Base-by-base conservation (phyloP, 2,329 filamentous ascomycete genomes). In the Boeremia lycopersici region DNA sequence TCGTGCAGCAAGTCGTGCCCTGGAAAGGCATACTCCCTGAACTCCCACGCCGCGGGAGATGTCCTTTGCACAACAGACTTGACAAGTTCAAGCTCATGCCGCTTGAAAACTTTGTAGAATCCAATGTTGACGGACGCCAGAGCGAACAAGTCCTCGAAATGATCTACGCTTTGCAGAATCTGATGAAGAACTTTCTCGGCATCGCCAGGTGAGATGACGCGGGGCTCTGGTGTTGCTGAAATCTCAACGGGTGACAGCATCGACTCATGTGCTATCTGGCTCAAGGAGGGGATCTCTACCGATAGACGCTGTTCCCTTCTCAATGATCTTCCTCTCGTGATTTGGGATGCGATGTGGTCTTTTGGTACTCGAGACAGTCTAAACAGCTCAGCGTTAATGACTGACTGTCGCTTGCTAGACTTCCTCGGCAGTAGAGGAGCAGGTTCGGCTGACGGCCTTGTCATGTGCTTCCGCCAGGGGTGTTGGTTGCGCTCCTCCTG, bases 41-140 rank as follows among this genome's bases (percentile, higher is more conserved):
- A 74, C 61, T 87, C 85, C 82, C 82, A 86, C 0, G 83, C 84
- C 1, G 85, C 77, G 6, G 83, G 78, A 2, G 83, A 86, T 74
- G 81, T 79, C 41, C 79, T 81, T 46, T 75, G 78, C 3, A 84
- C 66, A 0, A 82, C 77, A 6, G 71, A 73, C 44, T 81, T 82
- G 50, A 86, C 79, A 2, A 86, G 73, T 0, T 75, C 67, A 41
- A 86, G 72, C 60, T 86, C 83, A 61, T 86, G 77, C 17, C 77
- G 73, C 65, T 86, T 85, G 71, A 84, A 87, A 0, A 84, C 78
- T 3, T 75, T 75, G 62, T 85, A 85, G 70, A 86, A 86, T 17
- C 80, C 81, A 42, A 76, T 78, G 64, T 82, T 85, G 41, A 85
- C 75, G 7, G 81, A 71, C 4, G 82, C 82, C 4, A 81, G 76